phyloP scores from a whole-genome alignment of 257 asterid genomes.

The Catharanthus roseus region DNA sequence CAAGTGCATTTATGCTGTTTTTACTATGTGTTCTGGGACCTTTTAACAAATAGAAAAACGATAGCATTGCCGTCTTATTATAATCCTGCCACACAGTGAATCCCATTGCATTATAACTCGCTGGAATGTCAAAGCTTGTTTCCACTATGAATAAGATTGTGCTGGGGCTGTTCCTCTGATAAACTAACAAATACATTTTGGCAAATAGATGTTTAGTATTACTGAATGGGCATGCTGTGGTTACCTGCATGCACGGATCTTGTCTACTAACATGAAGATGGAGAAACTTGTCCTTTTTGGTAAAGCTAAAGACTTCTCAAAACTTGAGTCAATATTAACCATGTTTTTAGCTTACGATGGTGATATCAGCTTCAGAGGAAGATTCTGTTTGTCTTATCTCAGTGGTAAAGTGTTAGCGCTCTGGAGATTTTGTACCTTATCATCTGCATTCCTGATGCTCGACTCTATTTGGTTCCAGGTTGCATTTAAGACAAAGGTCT shows the following conservation, averaged over 20 bases:
- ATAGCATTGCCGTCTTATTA: neutral
- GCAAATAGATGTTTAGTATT: neutral
- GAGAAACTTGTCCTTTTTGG: neutral
- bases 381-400: neutral
- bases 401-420: neutral
- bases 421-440: neutral
- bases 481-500: slow-evolving; percentile 23
- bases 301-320: neutral
- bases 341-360: neutral
- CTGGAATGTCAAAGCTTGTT: neutral
- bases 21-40: no score
- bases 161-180: neutral
- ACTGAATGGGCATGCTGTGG: neutral
- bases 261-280: neutral
- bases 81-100: neutral
- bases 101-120: no score
- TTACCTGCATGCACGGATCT: neutral
- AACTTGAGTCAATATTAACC: neutral
- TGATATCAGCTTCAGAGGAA: neutral
- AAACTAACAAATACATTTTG: neutral
- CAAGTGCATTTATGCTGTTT: neutral
- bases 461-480: slow-evolving; percentile 7
- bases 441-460: neutral
- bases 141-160: neutral
- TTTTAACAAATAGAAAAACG: neutral